Conservation (phyloP, 176 grass and related monocot genomes). For the Zoysia pacifica region DNA sequence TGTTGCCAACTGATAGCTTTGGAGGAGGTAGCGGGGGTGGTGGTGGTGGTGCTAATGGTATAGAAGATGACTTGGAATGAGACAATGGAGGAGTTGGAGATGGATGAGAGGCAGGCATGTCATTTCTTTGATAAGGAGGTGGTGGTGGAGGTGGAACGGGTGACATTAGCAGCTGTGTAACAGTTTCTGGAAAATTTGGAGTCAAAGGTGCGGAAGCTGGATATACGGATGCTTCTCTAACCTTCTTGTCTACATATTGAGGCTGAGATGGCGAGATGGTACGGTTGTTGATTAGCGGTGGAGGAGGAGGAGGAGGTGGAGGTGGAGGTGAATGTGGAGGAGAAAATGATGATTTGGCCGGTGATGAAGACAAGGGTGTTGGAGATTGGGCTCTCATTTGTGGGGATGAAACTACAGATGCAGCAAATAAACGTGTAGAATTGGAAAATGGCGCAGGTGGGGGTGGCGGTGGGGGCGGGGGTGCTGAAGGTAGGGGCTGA, state of each 20-base stretch:
- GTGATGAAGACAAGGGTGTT: constrained; percentile 26
- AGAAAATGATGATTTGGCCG: constrained; percentile 19
- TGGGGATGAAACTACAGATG: constrained; percentile 20
- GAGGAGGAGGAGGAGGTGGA: constrained; percentile 25
- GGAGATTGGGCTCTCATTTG: constrained; percentile 30
- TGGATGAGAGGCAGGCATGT: constrained; percentile 25
- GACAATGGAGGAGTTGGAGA: constrained; percentile 47
- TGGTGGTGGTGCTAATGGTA: constrained; percentile 34
- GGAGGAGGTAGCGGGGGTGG: constrained; percentile 46
- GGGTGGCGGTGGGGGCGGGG: constrained; percentile 16
- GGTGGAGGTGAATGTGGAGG: neutral
- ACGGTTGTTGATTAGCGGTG: constrained; percentile 26
- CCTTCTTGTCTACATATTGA: constrained; percentile 25
- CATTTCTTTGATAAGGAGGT: constrained; percentile 17
- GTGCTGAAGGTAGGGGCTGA: constrained; percentile 32
- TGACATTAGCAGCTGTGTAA: neutral
- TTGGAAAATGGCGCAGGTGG: constrained; percentile 35
- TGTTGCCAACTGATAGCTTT: constrained; percentile 26
- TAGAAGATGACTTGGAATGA: constrained; percentile 25
- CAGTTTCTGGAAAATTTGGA: constrained; percentile 24
- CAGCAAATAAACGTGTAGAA: constrained; percentile 16
- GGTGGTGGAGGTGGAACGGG: constrained; percentile 34
- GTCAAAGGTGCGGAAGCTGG: constrained; percentile 11
- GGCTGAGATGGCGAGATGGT: constrained; percentile 10
- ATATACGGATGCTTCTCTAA: constrained; percentile 4